Conservation (phyloP, 495 filamentous ascomycete genomes). For the Delitschia confertaspora region DNA sequence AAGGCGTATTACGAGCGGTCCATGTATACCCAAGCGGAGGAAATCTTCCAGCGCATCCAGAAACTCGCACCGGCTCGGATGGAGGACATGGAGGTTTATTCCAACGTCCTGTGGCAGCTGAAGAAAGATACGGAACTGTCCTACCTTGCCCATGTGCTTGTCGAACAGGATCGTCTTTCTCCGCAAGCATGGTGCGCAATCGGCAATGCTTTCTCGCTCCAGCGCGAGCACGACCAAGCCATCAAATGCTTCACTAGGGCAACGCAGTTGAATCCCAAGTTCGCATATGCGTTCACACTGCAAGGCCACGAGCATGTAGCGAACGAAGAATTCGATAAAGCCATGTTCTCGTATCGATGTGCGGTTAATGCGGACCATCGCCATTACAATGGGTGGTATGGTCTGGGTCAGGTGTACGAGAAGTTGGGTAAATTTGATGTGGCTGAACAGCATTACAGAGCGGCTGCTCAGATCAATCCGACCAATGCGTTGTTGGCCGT, state of each 20-base stretch:
- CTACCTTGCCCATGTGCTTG: constrained; percentile 79
- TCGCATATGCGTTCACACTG: constrained; percentile 90
- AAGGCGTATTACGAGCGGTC: constrained; percentile 83
- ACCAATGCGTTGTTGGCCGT: constrained; percentile 83
- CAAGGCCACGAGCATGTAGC: constrained; percentile 95
- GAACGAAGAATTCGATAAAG: constrained; percentile 96
- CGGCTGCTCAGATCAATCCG: constrained; percentile 78
- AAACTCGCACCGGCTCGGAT: constrained; percentile 66
- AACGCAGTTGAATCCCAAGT: constrained; percentile 77
- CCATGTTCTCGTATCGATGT: constrained; percentile 69
- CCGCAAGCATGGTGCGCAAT: constrained; percentile 93
- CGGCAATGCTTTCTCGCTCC: constrained; percentile 92
- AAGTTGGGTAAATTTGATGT: constrained; percentile 88
- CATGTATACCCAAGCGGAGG: constrained; percentile 75
- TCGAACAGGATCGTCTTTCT: constrained; percentile 76
- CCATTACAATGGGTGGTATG: constrained; percentile 97
- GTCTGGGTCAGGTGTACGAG: constrained; percentile 84
- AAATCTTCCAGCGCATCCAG: constrained; percentile 67
- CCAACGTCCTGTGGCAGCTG: constrained; percentile 92
- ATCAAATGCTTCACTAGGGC: constrained; percentile 92
- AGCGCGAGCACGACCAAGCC: constrained; percentile 89
- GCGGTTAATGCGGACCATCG: constrained; percentile 76
- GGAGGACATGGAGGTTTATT: constrained; percentile 95
- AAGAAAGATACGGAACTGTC: constrained; percentile 87
- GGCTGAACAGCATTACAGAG: constrained; percentile 82